These are phyloP conservation scores for Pelargonium cotyledonis DNA, from an alignment of 441 rosid genomes.

Conservation along the genomic window DNA sequence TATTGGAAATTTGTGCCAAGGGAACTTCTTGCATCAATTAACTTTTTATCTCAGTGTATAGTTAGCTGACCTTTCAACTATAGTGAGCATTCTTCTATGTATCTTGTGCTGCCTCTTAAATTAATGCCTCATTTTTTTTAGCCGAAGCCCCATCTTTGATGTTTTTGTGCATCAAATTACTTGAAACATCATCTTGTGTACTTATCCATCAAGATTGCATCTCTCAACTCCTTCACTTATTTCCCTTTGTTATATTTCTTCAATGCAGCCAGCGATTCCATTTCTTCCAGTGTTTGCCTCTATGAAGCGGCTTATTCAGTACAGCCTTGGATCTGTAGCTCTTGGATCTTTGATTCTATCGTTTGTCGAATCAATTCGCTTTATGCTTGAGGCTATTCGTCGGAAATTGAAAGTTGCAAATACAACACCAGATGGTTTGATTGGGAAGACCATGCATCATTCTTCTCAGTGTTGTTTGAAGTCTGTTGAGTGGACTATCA, in stretches of 20 bases:
- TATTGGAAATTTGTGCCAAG: neutral
- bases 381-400: conserved; percentile 79
- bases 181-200: neutral
- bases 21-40: neutral
- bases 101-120: neutral
- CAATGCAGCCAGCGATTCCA: conserved; percentile 74
- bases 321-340: conserved; percentile 90
- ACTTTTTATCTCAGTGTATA: neutral
- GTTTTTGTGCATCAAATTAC: neutral
- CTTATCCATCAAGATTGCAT: neutral
- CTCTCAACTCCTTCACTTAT: too few species aligned
- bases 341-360: conserved; percentile 85
- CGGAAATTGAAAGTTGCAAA: conserved; percentile 57
- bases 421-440: conserved; percentile 55
- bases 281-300: conserved; percentile 93
- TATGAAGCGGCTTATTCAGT: conserved; percentile 79
- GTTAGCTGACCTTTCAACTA: neutral
- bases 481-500: conserved; percentile 71
- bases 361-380: conserved; percentile 86
- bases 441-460: conserved; percentile 48
- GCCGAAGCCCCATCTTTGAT: neutral
- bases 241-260: conserved; percentile 10
- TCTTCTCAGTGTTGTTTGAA: conserved; percentile 54
- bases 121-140: neutral
- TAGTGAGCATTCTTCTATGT: neutral